A percentile compares a stretch with the other conserved stretches of the same genome.
Evolutionary conservation across 768 basidiomycete species (phyloP).

Genomic region (Trametes cingulata): DNA sequence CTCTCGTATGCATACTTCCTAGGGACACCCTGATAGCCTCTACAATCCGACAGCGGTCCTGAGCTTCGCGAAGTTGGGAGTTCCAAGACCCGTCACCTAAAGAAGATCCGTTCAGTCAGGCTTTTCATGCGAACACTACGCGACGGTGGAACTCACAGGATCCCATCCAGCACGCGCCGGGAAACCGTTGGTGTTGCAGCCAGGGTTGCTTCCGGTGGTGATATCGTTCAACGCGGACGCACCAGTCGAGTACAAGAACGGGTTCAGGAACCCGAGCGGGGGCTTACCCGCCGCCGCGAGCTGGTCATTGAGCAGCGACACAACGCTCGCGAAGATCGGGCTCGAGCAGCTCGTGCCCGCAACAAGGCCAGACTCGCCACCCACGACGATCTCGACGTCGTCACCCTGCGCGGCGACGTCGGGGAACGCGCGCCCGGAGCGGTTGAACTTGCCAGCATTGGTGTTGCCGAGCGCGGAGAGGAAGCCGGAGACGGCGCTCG

Average conservation of each 20-base stretch:
- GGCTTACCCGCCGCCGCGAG: conserved; percentile 33
- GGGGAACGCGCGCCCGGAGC: conserved; percentile 45
- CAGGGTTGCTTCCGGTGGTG: conserved; percentile 21
- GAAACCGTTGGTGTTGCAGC: conserved; percentile 37
- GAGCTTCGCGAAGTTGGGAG: conserved; percentile 52
- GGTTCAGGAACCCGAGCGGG: conserved; percentile 38
- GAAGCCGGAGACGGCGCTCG: conserved; percentile 37
- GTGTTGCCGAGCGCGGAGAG: conserved; percentile 32
- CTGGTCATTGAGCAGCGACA: conserved; percentile 37
- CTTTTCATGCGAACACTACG: neutral
- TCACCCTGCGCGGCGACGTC: conserved; percentile 44
- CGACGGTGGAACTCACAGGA: conserved; percentile 27
- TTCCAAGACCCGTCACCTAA: conserved; percentile 61
- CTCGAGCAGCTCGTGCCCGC: conserved; percentile 36
- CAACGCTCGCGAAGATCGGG: conserved; percentile 36
- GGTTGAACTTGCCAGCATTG: conserved; percentile 32
- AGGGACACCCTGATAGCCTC: neutral
- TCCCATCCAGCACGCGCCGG: conserved; percentile 34
- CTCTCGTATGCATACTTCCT: too few relatives aligned
- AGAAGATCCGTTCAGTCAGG: neutral
- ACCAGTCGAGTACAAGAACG: conserved; percentile 33
- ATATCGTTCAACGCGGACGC: conserved; percentile 30
- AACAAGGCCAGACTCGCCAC: conserved; percentile 22
- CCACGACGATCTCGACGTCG: conserved; percentile 32
- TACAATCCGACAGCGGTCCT: conserved; percentile 13